A percentile compares a stretch with the other conserved stretches of the same genome.
Evolutionary conservation across 305 asterid genomes (phyloP).

Genomic region (Rubia occidens): DNA sequence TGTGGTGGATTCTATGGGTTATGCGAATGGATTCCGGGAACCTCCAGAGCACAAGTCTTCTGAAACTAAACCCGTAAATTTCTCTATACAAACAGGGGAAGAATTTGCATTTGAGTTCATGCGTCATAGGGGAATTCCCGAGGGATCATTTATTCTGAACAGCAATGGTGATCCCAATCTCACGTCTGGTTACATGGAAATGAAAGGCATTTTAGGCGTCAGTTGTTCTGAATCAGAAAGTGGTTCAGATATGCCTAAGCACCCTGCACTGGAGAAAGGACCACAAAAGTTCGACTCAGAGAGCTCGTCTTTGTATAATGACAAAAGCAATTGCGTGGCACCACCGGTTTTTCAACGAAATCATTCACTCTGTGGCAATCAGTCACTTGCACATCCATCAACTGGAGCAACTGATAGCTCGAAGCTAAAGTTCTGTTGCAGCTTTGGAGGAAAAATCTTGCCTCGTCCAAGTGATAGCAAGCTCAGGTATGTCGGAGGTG

Average conservation of each 20-base stretch:
- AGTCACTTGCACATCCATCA: conserved; percentile 31
- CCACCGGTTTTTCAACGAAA: conserved; percentile 24
- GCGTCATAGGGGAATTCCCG: conserved; percentile 52
- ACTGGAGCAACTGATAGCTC: conserved; percentile 49
- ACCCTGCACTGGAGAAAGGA: conserved; percentile 22
- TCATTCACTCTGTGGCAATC: conserved; percentile 32
- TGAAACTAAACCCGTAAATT: conserved; percentile 55
- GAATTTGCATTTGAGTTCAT: conserved; percentile 69
- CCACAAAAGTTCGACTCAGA: conserved; percentile 27
- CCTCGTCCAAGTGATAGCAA: conserved; percentile 77
- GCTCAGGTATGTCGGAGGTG: conserved; percentile 82
- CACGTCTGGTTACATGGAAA: conserved; percentile 45
- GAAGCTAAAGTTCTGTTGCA: conserved; percentile 58
- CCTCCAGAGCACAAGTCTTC: conserved; percentile 30
- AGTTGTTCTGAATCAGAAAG: conserved; percentile 36
- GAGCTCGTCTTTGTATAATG: conserved; percentile 30
- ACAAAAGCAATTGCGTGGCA: conserved; percentile 32
- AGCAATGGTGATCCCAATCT: conserved; percentile 38
- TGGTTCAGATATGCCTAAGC: conserved; percentile 45
- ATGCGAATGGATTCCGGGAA: conserved; percentile 28
- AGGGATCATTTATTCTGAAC: conserved; percentile 37
- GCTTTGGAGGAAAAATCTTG: conserved; percentile 67
- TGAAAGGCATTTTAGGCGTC: conserved; percentile 44
- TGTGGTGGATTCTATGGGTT: conserved; percentile 33
- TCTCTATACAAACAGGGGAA: conserved; percentile 73